Percentiles rank a stretch among this genome's conserved stretches.
Evolutionary conservation across 441 rosid genomes (phyloP).

Genomic region (Populus hybrid): DNA sequence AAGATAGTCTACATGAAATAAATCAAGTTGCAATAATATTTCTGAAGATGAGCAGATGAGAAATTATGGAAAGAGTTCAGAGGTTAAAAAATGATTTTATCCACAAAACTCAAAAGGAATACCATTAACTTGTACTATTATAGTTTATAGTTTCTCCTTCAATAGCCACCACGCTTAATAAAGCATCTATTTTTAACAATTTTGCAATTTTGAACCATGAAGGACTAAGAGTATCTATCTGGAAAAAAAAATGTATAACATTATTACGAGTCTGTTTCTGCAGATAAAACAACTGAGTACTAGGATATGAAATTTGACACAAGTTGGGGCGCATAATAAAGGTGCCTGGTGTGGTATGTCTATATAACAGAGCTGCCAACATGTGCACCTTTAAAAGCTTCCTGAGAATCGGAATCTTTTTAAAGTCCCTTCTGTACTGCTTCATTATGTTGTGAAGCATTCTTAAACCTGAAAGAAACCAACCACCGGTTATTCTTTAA

Average conservation of each 20-base stretch:
- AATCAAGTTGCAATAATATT: background rate
- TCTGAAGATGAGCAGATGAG: background rate
- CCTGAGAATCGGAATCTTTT: conserved; percentile 93
- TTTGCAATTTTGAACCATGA: background rate
- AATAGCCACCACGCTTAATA: background rate
- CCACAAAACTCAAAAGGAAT: background rate
- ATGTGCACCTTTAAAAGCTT: conserved; percentile 87
- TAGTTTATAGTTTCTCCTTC: background rate
- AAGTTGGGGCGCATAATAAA: background rate
- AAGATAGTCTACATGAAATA: background rate
- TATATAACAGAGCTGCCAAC: background rate
- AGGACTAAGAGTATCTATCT: background rate
- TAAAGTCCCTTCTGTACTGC: conserved; percentile 84
- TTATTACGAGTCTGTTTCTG: background rate
- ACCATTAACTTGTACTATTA: background rate
- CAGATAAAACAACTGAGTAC: background rate
- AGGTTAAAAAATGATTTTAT: background rate
- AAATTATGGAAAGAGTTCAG: background rate
- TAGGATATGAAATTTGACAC: background rate
- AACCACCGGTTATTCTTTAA: conserved; percentile 19
- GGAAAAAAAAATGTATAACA: background rate
- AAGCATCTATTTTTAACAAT: background rate
- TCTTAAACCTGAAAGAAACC: conserved; percentile 64
- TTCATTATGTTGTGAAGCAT: conserved; percentile 97
- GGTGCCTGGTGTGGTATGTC: background rate